phyloP scores from a whole-genome alignment of 192 early-diverging fungal genomes.

The Coemansia sp. region DNA sequence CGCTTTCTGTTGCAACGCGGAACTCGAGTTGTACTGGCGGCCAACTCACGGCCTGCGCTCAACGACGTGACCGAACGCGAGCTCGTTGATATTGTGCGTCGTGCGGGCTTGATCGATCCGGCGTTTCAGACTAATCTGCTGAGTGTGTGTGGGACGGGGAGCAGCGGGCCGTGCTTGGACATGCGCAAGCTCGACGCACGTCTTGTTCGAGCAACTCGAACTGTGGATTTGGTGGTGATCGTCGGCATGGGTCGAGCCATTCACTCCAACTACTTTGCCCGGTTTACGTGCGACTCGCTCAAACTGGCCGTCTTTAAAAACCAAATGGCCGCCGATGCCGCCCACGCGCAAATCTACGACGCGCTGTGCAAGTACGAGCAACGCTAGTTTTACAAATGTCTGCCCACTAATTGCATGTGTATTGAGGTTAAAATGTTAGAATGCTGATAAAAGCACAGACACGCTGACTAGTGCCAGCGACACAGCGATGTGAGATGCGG shows the following conservation, averaged over 20 bases:
- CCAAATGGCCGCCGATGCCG: slow-evolving; percentile 63
- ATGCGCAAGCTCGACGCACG: slow-evolving; percentile 64
- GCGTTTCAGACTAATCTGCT: slow-evolving; percentile 43
- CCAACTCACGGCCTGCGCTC: slow-evolving; percentile 73
- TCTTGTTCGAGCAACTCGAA: slow-evolving; percentile 51
- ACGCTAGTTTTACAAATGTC: no score
- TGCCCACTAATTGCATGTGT: no score
- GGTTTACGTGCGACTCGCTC: slow-evolving; percentile 68
- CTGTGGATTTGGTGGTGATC: slow-evolving; percentile 73
- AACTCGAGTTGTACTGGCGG: slow-evolving; percentile 67
- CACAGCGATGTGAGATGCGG: slow-evolving; percentile 2
- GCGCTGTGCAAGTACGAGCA: slow-evolving; percentile 51
- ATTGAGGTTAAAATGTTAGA: slow-evolving; percentile 14
- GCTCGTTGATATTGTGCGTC: slow-evolving; percentile 55
- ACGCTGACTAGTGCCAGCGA: slow-evolving; percentile 28
- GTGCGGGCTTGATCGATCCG: slow-evolving; percentile 48
- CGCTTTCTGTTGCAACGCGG: slow-evolving; percentile 55
- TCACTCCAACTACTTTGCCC: slow-evolving; percentile 74
- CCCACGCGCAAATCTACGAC: slow-evolving; percentile 72
- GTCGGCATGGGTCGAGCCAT: slow-evolving; percentile 82
- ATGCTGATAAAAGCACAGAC: slow-evolving; percentile 22
- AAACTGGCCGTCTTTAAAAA: slow-evolving; percentile 84
- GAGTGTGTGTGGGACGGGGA: slow-evolving; percentile 66
- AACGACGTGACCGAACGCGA: slow-evolving; percentile 78
- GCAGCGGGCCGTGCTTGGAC: slow-evolving; percentile 72